phyloP scores from a whole-genome alignment of 805 yeast species.

The Suhomyces prunicola region DNA sequence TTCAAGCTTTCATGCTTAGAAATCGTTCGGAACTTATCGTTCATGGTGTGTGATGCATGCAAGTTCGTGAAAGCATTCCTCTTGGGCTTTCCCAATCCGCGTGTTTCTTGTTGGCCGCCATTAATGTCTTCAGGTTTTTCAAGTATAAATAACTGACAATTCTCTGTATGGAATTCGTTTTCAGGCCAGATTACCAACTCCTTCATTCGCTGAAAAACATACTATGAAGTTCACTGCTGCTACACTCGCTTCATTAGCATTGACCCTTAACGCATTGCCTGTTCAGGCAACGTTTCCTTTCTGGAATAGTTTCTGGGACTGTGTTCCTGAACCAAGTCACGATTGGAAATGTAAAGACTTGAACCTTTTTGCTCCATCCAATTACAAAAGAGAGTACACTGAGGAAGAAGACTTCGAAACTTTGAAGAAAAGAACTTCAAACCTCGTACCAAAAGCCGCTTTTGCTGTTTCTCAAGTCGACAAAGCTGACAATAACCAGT shows the following conservation, averaged over 20 bases:
- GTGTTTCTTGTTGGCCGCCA: neutral
- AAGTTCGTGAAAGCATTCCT: neutral
- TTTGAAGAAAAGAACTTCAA: conserved; percentile 7
- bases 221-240: conserved; percentile 1
- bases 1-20: neutral
- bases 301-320: conserved; percentile 4
- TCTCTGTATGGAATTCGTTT: neutral
- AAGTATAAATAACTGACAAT: neutral
- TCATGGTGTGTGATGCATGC: neutral
- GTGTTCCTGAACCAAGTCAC: conserved; percentile 2
- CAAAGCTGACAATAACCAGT: conserved; percentile 16
- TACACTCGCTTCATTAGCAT: conserved; percentile 5
- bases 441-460: conserved; percentile 20
- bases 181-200: neutral
- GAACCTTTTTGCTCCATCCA: conserved; percentile 2
- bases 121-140: neutral
- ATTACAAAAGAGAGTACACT: conserved; percentile 4
- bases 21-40: neutral
- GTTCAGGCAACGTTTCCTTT: conserved; percentile 8
- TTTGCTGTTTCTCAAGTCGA: conserved; percentile 22
- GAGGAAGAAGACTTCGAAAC: conserved; percentile 8
- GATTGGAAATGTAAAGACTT: conserved; percentile 1
- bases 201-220: conserved; percentile 4
- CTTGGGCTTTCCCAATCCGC: neutral
- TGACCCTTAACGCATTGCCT: conserved; percentile 2